A percentile compares a stretch with the other conserved stretches of the same genome.
These are phyloP conservation scores for Nicotiana attenuata DNA, from an alignment of 257 asterid species.

Conservation along the genomic window DNA sequence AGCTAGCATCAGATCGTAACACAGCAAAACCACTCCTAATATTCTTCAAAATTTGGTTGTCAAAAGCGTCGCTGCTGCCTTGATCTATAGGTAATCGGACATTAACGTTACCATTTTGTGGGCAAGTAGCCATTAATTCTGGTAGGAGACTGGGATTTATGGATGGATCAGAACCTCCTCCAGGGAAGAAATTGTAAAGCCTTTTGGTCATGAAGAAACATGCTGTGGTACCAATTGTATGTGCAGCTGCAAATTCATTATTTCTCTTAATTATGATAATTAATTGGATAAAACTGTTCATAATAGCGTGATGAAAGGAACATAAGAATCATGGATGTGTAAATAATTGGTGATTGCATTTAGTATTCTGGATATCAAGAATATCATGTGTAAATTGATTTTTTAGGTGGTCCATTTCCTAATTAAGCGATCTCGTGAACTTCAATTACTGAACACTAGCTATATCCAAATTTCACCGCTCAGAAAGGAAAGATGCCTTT, in stretches of 20 bases:
- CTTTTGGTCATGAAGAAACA: slow-evolving; percentile 85
- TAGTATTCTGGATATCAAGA: too few species aligned
- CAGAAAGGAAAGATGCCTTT: background rate
- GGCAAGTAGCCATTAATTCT: slow-evolving; percentile 54
- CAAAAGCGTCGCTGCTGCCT: slow-evolving; percentile 47
- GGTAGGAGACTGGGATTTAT: slow-evolving; percentile 54
- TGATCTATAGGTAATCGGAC: slow-evolving; percentile 58
- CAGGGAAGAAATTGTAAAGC: slow-evolving; percentile 50
- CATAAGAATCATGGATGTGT: too few species aligned
- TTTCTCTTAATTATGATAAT: background rate
- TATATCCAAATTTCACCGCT: background rate
- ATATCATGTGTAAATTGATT: too few species aligned
- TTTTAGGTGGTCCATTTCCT: background rate
- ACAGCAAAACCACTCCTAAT: slow-evolving; percentile 69
- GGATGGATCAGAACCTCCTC: slow-evolving; percentile 65
- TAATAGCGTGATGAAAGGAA: background rate
- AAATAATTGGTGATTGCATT: too few species aligned
- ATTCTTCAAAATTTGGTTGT: slow-evolving; percentile 47
- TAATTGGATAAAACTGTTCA: background rate
- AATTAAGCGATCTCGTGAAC: background rate
- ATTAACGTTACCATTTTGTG: slow-evolving; percentile 38
- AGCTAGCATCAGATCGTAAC: slow-evolving; percentile 58
- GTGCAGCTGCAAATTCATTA: slow-evolving; percentile 48
- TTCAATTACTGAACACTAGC: background rate
- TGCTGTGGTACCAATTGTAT: slow-evolving; percentile 80